These are phyloP conservation scores for Pichia sp. DNA, from an alignment of 1,139 yeast genomes.

Conservation along the genomic window DNA sequence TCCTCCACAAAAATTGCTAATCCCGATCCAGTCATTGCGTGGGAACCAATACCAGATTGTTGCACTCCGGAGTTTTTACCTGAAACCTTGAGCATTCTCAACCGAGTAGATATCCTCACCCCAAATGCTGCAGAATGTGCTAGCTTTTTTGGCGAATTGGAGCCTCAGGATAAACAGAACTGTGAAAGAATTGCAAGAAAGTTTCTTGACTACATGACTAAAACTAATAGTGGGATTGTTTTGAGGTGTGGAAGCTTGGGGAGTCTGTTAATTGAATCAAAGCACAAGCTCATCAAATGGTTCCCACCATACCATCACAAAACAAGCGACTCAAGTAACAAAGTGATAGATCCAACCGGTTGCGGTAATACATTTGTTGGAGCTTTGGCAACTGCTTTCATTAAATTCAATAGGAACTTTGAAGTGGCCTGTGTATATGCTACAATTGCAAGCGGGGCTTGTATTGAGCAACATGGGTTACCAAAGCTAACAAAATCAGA, in stretches of 20 bases:
- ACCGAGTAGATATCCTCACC: slow-evolving; percentile 56
- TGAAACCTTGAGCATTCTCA: slow-evolving; percentile 40
- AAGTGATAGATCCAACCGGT: slow-evolving; percentile 85
- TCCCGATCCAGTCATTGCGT: slow-evolving; percentile 46
- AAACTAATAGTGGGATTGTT: slow-evolving; percentile 42
- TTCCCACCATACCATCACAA: slow-evolving; percentile 68
- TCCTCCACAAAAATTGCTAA: neutral
- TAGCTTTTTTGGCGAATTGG: slow-evolving; percentile 43
- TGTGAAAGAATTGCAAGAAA: slow-evolving; percentile 42
- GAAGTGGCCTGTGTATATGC: slow-evolving; percentile 61
- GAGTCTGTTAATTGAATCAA: slow-evolving; percentile 37
- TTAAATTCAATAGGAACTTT: slow-evolving; percentile 47
- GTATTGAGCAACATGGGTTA: slow-evolving; percentile 73
- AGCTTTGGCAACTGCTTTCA: slow-evolving; percentile 62
- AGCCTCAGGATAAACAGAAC: slow-evolving; percentile 38
- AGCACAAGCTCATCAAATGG: slow-evolving; percentile 29
- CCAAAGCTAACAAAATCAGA: slow-evolving; percentile 38
- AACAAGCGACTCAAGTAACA: slow-evolving; percentile 27
- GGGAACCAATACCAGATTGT: slow-evolving; percentile 85
- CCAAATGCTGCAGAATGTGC: slow-evolving; percentile 88
- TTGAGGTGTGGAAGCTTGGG: slow-evolving; percentile 73
- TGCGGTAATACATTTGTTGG: slow-evolving; percentile 92
- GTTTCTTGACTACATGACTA: slow-evolving; percentile 40
- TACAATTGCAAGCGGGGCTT: slow-evolving; percentile 71
- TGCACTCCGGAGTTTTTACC: slow-evolving; percentile 51